Conservation (phyloP, 169 alveolate genomes). For the Perkinsus chesapeaki region DNA sequence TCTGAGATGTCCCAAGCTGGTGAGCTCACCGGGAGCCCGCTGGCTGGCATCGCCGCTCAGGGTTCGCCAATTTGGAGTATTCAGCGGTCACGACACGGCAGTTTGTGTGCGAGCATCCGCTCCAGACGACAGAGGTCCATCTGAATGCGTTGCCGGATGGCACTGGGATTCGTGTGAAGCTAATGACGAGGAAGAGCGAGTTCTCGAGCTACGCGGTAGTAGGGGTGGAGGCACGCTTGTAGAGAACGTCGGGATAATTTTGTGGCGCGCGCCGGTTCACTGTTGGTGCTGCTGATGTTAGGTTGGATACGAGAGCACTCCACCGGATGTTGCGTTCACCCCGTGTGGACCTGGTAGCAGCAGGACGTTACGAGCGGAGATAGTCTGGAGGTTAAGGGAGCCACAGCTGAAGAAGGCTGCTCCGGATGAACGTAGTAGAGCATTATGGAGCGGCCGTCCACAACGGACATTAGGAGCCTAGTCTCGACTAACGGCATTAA, state of each 20-base stretch:
- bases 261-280: too few relatives aligned
- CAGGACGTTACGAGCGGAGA: neutral
- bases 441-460: too few relatives aligned
- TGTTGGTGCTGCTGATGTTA: too few relatives aligned
- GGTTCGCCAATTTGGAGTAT: neutral
- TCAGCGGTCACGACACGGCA: neutral
- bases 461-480: too few relatives aligned
- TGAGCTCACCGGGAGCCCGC: too few relatives aligned
- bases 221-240: neutral
- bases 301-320: neutral
- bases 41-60: too few relatives aligned
- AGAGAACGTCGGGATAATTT: neutral
- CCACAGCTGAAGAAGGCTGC: neutral
- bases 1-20: neutral
- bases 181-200: neutral
- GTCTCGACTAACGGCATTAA: too few relatives aligned
- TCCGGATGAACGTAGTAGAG: neutral
- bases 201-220: neutral
- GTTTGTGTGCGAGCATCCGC: neutral
- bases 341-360: neutral
- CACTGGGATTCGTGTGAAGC: neutral
- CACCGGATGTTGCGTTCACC: neutral
- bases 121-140: neutral
- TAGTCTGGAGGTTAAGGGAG: neutral
- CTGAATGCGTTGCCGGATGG: neutral